Evolutionary conservation across 352 stramenopile species (phyloP).

Genomic region (Pythium biforme): DNA sequence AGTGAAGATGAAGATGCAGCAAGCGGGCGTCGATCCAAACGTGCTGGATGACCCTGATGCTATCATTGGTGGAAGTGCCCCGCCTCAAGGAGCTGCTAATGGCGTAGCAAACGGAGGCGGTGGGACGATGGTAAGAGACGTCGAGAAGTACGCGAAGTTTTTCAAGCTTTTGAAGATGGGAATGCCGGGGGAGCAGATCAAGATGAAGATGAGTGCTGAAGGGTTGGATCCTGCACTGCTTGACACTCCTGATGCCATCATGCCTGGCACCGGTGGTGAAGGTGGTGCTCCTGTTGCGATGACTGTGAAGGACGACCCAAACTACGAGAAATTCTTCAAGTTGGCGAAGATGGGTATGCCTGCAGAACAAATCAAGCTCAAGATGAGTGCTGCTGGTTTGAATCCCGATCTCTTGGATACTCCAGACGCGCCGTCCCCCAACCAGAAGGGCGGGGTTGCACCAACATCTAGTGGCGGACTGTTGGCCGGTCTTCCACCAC

Average conservation of each 20-base stretch:
- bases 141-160: slow-evolving; percentile 91
- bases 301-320: slow-evolving; percentile 91
- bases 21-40: slow-evolving; percentile 58
- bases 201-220: slow-evolving; percentile 94
- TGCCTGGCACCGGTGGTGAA: slow-evolving; percentile 46
- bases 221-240: slow-evolving; percentile 89
- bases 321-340: slow-evolving; percentile 96
- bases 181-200: slow-evolving; percentile 92
- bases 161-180: slow-evolving; percentile 96
- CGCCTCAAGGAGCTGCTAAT: neutral
- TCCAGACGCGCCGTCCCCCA: slow-evolving; percentile 68
- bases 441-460: slow-evolving; percentile 37
- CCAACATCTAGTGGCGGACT: slow-evolving; percentile 28
- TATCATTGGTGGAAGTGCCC: slow-evolving; percentile 46
- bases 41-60: slow-evolving; percentile 71
- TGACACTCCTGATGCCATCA: slow-evolving; percentile 84
- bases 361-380: slow-evolving; percentile 91
- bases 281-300: slow-evolving; percentile 30
- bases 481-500: slow-evolving; percentile 57
- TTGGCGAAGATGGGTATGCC: slow-evolving; percentile 91
- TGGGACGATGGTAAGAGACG: slow-evolving; percentile 56
- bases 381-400: slow-evolving; percentile 80
- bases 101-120: slow-evolving; percentile 12
- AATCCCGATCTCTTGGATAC: slow-evolving; percentile 67
- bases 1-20: slow-evolving; percentile 87